A percentile compares a stretch with the other conserved stretches of the same genome.
phyloP scores from a whole-genome alignment of 257 asterid species.

The Solanum commersonii region DNA sequence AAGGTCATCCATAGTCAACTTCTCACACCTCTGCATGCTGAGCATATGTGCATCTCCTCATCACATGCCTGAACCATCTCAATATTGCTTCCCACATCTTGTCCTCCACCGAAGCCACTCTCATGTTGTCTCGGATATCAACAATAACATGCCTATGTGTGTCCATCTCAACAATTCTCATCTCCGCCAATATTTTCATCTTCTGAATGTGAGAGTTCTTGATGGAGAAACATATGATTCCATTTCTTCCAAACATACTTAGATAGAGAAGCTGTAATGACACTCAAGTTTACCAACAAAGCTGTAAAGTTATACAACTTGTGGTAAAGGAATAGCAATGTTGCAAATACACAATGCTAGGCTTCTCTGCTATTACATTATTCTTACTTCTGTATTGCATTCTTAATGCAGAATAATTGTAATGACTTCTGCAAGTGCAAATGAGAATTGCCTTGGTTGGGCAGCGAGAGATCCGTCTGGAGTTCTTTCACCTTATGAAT shows the following conservation, averaged over 20 bases:
- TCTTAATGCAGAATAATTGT: neutral
- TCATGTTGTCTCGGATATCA: neutral
- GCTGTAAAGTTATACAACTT: neutral
- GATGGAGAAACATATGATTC: neutral
- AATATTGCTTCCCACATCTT: neutral
- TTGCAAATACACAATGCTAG: neutral
- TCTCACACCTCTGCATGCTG: neutral
- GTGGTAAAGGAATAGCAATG: neutral
- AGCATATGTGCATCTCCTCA: neutral
- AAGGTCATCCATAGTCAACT: neutral
- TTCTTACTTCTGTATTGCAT: neutral
- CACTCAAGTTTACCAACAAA: neutral
- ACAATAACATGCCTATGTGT: neutral
- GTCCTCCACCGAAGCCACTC: neutral
- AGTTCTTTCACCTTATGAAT: conserved; percentile 61
- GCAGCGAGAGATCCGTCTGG: conserved; percentile 89
- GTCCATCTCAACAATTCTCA: neutral
- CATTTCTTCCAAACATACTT: neutral
- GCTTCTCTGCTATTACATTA: neutral
- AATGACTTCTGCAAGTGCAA: conserved; percentile 24
- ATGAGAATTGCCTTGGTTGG: conserved; percentile 60
- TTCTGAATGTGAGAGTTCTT: neutral
- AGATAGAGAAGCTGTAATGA: neutral
- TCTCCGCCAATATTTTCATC: neutral
- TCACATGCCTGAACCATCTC: neutral